Conservation (phyloP, 768 basidiomycete genomes). For the Phylloporus sp. region DNA sequence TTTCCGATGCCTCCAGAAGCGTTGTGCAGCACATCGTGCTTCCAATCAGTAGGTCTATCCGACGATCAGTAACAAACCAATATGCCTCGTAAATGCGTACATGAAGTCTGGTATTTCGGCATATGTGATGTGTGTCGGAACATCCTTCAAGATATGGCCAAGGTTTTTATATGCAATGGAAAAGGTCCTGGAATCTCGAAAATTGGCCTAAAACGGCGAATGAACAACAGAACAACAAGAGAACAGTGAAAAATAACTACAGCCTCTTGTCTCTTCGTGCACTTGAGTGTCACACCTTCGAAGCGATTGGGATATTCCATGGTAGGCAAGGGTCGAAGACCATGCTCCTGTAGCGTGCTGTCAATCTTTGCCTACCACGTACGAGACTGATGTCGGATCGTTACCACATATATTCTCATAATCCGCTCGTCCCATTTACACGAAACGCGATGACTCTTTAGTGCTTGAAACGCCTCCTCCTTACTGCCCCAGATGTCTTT, state of each 20-base stretch:
- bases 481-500: neutral
- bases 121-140: conserved; percentile 3
- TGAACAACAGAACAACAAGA: too few relatives aligned
- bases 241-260: too few relatives aligned
- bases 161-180: neutral
- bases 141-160: neutral
- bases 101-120: neutral
- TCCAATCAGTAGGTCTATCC: neutral
- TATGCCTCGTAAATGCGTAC: neutral
- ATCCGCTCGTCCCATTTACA: conserved; percentile 6
- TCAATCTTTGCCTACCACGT: too few relatives aligned
- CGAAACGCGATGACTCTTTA: neutral
- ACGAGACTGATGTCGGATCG: too few relatives aligned
- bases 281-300: conserved; percentile 7
- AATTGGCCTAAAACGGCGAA: too few relatives aligned
- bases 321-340: conserved; percentile 5
- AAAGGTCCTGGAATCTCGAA: neutral
- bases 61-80: neutral
- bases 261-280: conserved; percentile 3
- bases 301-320: neutral
- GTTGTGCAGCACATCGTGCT: neutral
- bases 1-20: conserved; percentile 1
- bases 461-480: neutral
- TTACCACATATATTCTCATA: neutral
- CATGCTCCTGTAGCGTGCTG: conserved; percentile 8